phyloP scores from a whole-genome alignment of 345 rosid genomes.

The Euphorbia lathyris region DNA sequence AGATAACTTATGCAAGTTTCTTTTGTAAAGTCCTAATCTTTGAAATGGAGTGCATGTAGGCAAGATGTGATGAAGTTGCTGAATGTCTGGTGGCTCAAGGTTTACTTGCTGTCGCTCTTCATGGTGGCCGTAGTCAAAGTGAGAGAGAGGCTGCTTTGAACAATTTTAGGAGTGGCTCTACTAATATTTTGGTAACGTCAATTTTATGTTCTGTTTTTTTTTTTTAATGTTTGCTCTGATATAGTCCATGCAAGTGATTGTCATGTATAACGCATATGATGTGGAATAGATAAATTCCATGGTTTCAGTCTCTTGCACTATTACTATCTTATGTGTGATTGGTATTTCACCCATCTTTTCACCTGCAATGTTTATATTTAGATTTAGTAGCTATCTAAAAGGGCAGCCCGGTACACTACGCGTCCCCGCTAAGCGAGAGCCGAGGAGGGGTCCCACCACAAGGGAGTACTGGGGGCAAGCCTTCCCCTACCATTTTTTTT shows the following conservation, averaged over 20 bases:
- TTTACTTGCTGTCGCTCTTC: conserved; percentile 39
- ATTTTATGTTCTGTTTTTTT: not conserved
- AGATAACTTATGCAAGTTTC: not conserved
- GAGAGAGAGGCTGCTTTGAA: conserved; percentile 41
- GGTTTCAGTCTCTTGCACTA: not conserved
- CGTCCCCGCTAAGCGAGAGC: no score
- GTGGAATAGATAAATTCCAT: not conserved
- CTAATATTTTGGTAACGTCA: conserved; percentile 32
- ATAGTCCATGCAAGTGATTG: not conserved
- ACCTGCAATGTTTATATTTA: not conserved
- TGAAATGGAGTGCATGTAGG: conserved; percentile 19
- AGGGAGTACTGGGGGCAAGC: no score
- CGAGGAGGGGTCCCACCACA: no score
- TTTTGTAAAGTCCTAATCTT: conserved; percentile 2
- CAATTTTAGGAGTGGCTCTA: conserved; percentile 38
- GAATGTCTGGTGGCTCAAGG: conserved; percentile 44
- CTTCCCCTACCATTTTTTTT: no score
- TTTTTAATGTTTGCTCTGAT: not conserved
- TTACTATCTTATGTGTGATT: not conserved
- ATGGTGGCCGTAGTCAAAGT: conserved; percentile 43
- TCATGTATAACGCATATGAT: not conserved
- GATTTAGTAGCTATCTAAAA: not conserved
- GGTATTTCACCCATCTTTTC: not conserved
- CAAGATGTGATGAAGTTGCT: conserved; percentile 37
- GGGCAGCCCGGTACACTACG: no score